Evolutionary conservation across 345 rosid genomes (phyloP), one percentile per base, ranked within the genome.

Genomic region (Citrus australasica): DNA sequence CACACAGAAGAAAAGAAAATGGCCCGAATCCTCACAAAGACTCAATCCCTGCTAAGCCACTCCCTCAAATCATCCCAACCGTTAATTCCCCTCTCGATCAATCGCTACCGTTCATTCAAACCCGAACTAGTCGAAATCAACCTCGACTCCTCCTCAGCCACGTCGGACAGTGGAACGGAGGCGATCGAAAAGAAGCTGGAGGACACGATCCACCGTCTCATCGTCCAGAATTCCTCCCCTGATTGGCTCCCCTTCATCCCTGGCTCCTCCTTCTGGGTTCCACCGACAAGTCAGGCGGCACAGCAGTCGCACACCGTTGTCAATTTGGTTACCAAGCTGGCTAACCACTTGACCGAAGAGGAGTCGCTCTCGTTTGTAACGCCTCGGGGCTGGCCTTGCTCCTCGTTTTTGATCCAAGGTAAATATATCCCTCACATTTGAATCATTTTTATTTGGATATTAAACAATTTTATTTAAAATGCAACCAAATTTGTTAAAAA

Each of bases 221-320:
- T 79, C 25, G 85, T 89, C 33, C 82, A 79, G 40, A 85, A 82
- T 14, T 84, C 88, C 22, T 71, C 88, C 7, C 88, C 92, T 0
- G 85, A 85, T 75, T 89, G 90, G 90, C 86, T 89, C 3, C 87
- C 88, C 66, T 84, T 89, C 60, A 48, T 85, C 0, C 88, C 88
- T 6, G 92, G 88, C 2, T 79, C 85, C 14, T 88, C 91, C 46
- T 88, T 86, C 62, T 85, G 87, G 86, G 92, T 89, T 73, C 88
- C 90, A 0, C 87, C 83, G 0, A 53, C 58, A 16, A 16, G 58
- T 53, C 80, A 30, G 66, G 70, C 75, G 21, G 51, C 51, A 46
- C 51, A 46, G 51, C 77, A 58, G 0, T 74, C 86, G 0, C 73
- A 82, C 4, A 76, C 76, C 58, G 56, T 87, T 25, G 79, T 68